Evolutionary conservation across 2,329 filamentous ascomycete genomes (phyloP).

Genomic region (Fusarium tricinctum): DNA sequence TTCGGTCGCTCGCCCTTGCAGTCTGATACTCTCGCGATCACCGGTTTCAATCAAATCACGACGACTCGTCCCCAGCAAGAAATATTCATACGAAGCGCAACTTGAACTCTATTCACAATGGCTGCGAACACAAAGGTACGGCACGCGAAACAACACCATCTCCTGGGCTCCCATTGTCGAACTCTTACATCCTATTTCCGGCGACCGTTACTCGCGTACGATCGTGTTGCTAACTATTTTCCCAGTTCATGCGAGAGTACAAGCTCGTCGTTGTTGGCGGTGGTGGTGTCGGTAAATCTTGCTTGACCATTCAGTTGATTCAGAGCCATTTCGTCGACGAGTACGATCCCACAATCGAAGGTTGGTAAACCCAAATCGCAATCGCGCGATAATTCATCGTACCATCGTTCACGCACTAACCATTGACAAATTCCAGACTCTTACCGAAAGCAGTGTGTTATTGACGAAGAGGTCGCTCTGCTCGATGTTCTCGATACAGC

Average conservation of each 20-base stretch:
- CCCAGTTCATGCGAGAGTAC: conserved; percentile 88
- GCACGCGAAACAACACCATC: conserved; percentile 8
- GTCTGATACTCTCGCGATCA: conserved; percentile 37
- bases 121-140: conserved; percentile 56
- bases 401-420: conserved; percentile 43
- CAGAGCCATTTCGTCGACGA: conserved; percentile 99
- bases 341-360: conserved; percentile 99
- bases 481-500: conserved; percentile 98
- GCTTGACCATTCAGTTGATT: conserved; percentile 96
- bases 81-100: conserved; percentile 40
- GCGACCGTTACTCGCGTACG: neutral
- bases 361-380: conserved; percentile 62
- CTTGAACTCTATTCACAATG: conserved; percentile 50
- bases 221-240: conserved; percentile 36
- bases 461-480: conserved; percentile 97
- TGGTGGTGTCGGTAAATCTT: conserved; percentile 98
- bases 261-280: conserved; percentile 98
- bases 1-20: conserved; percentile 31
- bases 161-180: neutral
- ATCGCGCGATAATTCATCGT: neutral
- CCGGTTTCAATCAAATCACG: conserved; percentile 37
- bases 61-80: conserved; percentile 27
- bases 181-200: neutral
- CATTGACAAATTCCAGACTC: conserved; percentile 74
- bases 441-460: conserved; percentile 99